A percentile compares a stretch with the other conserved stretches of the same genome.
phyloP scores from a whole-genome alignment of 1,284 basidiomycete genomes.

The Pseudomicrostroma phylloplanum region DNA sequence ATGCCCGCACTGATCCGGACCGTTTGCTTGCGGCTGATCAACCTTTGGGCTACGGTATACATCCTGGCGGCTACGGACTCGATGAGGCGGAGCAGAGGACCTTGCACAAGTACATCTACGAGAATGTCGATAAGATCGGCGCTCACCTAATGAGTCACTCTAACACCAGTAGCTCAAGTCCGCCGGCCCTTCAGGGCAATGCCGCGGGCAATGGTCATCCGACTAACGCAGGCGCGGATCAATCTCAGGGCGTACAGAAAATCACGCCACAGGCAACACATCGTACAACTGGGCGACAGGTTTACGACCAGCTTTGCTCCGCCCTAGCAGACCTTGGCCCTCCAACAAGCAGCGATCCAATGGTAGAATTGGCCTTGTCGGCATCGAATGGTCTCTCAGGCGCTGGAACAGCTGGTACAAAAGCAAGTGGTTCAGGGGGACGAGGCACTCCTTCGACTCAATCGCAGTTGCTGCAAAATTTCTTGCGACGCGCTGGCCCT shows the following conservation, averaged over 20 bases:
- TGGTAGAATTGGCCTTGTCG: background rate
- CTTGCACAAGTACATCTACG: constrained; percentile 37
- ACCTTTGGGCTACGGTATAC: constrained; percentile 41
- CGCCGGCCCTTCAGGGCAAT: too few relatives aligned
- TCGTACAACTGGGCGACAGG: constrained; percentile 9
- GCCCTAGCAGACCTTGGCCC: constrained; percentile 30
- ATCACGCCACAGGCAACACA: background rate
- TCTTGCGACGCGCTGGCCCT: constrained; percentile 29
- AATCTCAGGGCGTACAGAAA: background rate
- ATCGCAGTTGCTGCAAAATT: constrained; percentile 24
- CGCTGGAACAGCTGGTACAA: too few relatives aligned
- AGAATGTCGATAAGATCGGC: constrained; percentile 42
- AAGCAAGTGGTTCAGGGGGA: too few relatives aligned
- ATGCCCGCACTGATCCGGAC: constrained; percentile 40
- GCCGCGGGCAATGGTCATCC: too few relatives aligned
- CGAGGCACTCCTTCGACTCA: too few relatives aligned
- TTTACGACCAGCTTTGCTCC: constrained; percentile 36
- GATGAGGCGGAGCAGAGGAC: constrained; percentile 32
- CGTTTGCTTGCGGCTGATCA: constrained; percentile 42
- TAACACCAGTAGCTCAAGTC: too few relatives aligned
- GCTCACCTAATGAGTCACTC: constrained; percentile 24
- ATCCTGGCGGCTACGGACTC: constrained; percentile 39
- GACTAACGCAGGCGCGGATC: too few relatives aligned
- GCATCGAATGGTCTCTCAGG: too few relatives aligned
- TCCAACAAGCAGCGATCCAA: constrained; percentile 11